These are phyloP conservation scores for Microstegium vimineum DNA, from an alignment of 176 grass and related monocot species.

Conservation along the genomic window DNA sequence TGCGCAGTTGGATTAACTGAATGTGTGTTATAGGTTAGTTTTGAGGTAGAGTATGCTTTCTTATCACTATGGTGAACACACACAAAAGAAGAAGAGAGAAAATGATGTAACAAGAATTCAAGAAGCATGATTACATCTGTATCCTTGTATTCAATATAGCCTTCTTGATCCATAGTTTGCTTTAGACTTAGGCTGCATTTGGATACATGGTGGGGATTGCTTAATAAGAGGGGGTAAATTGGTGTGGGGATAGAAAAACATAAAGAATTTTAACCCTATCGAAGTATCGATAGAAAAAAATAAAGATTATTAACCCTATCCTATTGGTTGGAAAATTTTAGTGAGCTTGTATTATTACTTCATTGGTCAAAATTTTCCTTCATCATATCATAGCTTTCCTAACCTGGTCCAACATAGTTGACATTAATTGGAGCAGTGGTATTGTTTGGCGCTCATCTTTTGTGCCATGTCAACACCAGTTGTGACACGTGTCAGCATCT, in stretches of 20 bases:
- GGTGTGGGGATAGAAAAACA: too few species aligned
- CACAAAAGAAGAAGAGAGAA: neutral
- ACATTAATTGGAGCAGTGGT: neutral
- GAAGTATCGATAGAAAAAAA: neutral
- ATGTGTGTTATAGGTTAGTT: neutral
- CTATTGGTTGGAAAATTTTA: neutral
- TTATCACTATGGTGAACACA: neutral
- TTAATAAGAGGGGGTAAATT: neutral
- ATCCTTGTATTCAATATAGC: neutral
- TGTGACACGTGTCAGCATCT: neutral
- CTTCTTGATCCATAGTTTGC: neutral
- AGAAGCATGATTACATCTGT: neutral
- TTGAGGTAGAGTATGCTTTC: neutral
- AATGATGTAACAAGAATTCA: neutral
- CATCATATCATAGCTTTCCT: neutral
- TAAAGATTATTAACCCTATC: neutral
- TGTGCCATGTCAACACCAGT: neutral
- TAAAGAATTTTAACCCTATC: neutral
- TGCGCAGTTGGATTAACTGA: neutral
- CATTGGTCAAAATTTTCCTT: neutral
- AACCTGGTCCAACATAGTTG: neutral
- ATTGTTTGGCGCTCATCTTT: neutral
- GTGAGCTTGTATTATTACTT: neutral
- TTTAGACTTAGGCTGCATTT: neutral
- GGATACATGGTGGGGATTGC: neutral